These are phyloP conservation scores for Papiliotrema laurentii DNA, from an alignment of 1,284 basidiomycete species.

Conservation along the genomic window DNA sequence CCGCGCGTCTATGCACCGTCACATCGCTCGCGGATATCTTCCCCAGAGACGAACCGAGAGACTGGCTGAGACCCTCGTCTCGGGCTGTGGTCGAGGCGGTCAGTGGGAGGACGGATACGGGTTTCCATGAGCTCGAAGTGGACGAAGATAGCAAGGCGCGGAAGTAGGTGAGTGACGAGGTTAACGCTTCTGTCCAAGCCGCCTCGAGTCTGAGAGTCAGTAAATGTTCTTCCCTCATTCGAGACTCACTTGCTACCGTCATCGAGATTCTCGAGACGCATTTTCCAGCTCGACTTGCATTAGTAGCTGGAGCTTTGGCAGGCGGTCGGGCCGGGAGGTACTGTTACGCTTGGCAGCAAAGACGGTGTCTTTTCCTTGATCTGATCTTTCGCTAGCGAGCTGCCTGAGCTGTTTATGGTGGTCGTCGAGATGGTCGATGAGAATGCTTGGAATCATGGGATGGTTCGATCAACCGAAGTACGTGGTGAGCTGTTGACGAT, in stretches of 20 bases:
- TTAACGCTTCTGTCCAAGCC: conserved; percentile 44
- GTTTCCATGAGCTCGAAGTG: conserved; percentile 47
- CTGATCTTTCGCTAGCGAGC: no score
- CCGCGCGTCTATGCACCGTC: conserved; percentile 47
- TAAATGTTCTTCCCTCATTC: background rate
- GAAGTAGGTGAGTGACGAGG: conserved; percentile 39
- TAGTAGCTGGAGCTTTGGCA: no score
- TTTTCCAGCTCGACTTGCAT: no score
- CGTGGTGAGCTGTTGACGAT: no score
- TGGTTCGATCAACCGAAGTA: no score
- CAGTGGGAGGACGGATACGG: conserved; percentile 34
- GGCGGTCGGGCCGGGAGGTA: background rate
- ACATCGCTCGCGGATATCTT: conserved; percentile 44
- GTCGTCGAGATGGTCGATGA: no score
- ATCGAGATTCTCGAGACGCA: conserved; percentile 40
- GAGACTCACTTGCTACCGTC: conserved; percentile 44
- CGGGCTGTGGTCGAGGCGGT: conserved; percentile 23
- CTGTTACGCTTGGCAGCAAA: background rate
- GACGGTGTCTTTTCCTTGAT: no score
- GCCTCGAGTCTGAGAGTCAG: conserved; percentile 36
- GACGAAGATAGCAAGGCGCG: conserved; percentile 45
- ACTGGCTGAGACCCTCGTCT: conserved; percentile 21
- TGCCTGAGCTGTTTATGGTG: no score
- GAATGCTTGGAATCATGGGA: no score
- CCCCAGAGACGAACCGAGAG: conserved; percentile 25